Percentiles rank a stretch among this genome's conserved stretches.
Conservation (phyloP, 2,329 filamentous ascomycete species). For the Fusarium nelsonii region DNA sequence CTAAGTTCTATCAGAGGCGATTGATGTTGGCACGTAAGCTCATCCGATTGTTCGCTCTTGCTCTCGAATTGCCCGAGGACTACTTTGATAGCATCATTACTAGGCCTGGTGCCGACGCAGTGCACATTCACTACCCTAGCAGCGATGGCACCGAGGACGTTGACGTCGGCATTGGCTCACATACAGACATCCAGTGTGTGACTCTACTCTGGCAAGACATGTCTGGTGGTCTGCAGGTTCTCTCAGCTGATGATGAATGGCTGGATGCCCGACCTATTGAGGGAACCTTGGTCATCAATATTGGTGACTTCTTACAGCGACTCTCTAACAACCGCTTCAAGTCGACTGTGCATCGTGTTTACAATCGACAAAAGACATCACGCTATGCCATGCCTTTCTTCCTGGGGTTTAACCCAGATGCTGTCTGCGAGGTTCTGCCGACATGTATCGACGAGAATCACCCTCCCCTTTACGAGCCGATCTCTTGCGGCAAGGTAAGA, state of each 20-base stretch:
- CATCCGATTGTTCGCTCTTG: constrained; percentile 13
- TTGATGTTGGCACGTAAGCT: constrained; percentile 7
- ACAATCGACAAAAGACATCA: constrained; percentile 10
- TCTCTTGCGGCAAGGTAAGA: constrained; percentile 13
- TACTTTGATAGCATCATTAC: constrained; percentile 18
- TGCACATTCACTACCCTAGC: constrained; percentile 20
- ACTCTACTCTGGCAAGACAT: constrained; percentile 28
- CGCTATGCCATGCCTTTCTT: constrained; percentile 19
- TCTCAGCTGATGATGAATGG: constrained; percentile 21
- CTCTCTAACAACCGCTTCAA: constrained; percentile 6
- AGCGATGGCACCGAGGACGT: not conserved
- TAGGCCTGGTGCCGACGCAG: constrained; percentile 12
- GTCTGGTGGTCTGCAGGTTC: constrained; percentile 11
- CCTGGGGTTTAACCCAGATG: constrained; percentile 9
- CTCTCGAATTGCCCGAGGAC: constrained; percentile 4
- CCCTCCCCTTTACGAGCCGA: constrained; percentile 15
- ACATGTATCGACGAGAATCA: constrained; percentile 8
- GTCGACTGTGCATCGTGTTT: constrained; percentile 19
- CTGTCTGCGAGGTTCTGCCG: constrained; percentile 13
- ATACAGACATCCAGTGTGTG: constrained; percentile 16
- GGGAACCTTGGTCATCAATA: constrained; percentile 16
- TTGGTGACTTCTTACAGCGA: constrained; percentile 13
- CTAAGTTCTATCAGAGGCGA: constrained; percentile 13
- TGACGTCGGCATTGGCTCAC: constrained; percentile 13
- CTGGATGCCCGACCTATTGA: constrained; percentile 5